Percentiles rank a stretch among this genome's conserved stretches.
Evolutionary conservation across 306 rosid species (phyloP).

Genomic region (Castanea crenata): DNA sequence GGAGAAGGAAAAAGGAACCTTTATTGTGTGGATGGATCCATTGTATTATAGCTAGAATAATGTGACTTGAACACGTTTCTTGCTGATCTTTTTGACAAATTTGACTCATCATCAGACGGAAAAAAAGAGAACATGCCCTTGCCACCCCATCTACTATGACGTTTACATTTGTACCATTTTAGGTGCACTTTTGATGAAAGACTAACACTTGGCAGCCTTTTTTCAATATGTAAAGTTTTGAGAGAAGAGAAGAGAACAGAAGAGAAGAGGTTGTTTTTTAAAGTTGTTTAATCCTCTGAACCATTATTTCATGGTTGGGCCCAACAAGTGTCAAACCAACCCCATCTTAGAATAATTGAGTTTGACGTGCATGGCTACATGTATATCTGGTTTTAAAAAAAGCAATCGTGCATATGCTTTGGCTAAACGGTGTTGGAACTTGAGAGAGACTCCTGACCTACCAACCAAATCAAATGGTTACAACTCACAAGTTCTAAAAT

Average conservation of each 20-base stretch:
- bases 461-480: slow-evolving; percentile 19
- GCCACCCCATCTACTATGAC: no score
- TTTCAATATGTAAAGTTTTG: not conserved
- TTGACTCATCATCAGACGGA: not conserved
- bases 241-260: no score
- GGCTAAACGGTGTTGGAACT: not conserved
- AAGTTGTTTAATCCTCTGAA: not conserved
- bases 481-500: not conserved
- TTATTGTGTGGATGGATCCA: no score
- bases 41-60: not conserved
- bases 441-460: slow-evolving; percentile 30
- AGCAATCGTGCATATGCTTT: no score
- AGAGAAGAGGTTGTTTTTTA: no score
- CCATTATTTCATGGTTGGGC: not conserved
- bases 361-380: slow-evolving; percentile 10
- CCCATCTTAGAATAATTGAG: slow-evolving; percentile 4
- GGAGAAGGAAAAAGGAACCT: no score
- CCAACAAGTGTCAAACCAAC: not conserved
- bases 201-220: not conserved
- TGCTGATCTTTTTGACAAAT: not conserved
- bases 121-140: no score
- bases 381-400: not conserved
- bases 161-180: no score
- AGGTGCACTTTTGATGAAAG: no score
- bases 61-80: not conserved